Percentiles rank a stretch among this genome's conserved stretches.
phyloP scores from a whole-genome alignment of 1,284 basidiomycete genomes.

The Cutaneotrichosporon sp. region DNA sequence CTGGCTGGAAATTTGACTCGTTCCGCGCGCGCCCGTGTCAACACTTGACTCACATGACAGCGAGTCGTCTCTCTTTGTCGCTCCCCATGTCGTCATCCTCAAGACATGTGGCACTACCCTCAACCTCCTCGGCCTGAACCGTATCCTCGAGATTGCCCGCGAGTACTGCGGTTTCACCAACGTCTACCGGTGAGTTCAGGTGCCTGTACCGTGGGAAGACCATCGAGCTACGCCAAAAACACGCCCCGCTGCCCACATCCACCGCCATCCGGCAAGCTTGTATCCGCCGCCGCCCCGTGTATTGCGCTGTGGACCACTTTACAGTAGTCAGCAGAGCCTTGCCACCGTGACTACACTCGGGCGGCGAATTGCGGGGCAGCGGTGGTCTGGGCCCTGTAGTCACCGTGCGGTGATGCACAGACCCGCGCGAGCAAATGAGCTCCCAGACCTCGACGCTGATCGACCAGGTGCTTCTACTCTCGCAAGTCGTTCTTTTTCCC shows the following conservation, averaged over 20 bases:
- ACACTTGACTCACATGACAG: constrained; percentile 55
- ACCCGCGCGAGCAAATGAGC: neutral
- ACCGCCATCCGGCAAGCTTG: neutral
- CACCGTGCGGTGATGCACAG: neutral
- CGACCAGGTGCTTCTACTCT: constrained; percentile 76
- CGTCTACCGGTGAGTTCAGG: constrained; percentile 66
- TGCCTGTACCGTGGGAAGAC: constrained; percentile 4
- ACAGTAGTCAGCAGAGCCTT: neutral
- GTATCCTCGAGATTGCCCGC: constrained; percentile 85
- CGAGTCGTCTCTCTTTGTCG: constrained; percentile 96
- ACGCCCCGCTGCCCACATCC: neutral
- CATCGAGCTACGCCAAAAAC: neutral
- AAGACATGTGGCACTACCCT: constrained; percentile 99
- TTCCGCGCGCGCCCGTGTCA: neutral
- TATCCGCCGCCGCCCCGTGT: neutral
- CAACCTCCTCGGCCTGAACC: constrained; percentile 88
- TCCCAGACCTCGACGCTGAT: constrained; percentile 3
- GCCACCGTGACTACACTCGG: neutral
- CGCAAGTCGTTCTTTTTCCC: constrained; percentile 99
- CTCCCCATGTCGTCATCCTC: constrained; percentile 91
- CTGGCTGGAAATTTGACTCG: no score
- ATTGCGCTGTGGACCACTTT: neutral
- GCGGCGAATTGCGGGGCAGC: neutral
- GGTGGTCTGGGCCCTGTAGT: neutral
- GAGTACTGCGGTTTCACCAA: constrained; percentile 70